phyloP scores from a whole-genome alignment of 169 alveolate species.

The Eimeria brunetti region DNA sequence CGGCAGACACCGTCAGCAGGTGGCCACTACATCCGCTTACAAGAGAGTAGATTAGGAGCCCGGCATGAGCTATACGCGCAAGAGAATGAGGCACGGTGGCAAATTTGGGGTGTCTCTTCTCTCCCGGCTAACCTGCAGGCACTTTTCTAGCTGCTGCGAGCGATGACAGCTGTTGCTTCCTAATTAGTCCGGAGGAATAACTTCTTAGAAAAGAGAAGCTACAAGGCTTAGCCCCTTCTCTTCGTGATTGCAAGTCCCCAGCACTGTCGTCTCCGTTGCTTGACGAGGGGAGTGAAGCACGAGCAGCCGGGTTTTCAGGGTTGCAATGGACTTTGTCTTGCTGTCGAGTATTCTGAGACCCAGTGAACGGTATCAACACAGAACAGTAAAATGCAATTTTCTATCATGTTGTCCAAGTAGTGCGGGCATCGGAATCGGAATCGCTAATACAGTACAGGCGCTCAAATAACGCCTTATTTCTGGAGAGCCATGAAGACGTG shows the following conservation, averaged over 20 bases:
- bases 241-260: neutral
- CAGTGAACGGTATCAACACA: neutral
- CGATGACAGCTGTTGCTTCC: slow-evolving; percentile 3
- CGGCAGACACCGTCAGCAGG: neutral
- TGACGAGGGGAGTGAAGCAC: too few species aligned
- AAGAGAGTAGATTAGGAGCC: neutral
- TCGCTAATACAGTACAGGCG: too few species aligned
- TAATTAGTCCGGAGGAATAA: slow-evolving; percentile 8
- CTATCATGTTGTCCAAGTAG: too few species aligned
- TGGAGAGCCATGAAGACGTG: too few species aligned
- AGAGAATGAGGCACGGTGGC: neutral
- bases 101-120: neutral
- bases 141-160: neutral
- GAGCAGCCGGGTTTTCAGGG: neutral
- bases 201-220: slow-evolving; percentile 27
- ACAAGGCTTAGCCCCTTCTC: neutral
- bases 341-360: neutral
- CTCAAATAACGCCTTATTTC: too few species aligned
- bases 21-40: too few species aligned
- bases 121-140: neutral
- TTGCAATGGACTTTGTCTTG: too few species aligned
- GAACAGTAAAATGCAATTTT: neutral
- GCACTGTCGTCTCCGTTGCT: neutral
- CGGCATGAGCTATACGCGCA: neutral
- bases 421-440: too few species aligned